Evolutionary conservation across 257 asterid genomes (phyloP).

Genomic region (Capsicum pubescens): DNA sequence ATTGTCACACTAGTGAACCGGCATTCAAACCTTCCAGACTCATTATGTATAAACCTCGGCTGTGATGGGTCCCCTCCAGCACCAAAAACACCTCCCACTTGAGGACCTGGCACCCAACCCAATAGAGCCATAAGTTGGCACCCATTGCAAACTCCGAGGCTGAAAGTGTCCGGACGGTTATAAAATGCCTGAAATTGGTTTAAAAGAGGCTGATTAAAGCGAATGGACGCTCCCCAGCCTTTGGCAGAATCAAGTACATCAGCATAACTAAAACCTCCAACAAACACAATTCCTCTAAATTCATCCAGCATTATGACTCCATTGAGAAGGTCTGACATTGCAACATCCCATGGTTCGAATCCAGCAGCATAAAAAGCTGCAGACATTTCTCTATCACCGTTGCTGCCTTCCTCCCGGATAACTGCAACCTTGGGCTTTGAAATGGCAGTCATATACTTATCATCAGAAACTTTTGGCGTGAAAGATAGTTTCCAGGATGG

Average conservation of each 20-base stretch:
- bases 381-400: constrained; percentile 97
- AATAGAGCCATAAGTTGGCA: constrained; percentile 97
- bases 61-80: constrained; percentile 74
- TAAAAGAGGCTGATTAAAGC: constrained; percentile 72
- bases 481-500: constrained; percentile 85
- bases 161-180: constrained; percentile 78
- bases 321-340: constrained; percentile 90
- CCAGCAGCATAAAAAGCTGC: constrained; percentile 94
- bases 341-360: constrained; percentile 92
- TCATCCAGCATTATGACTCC: constrained; percentile 54
- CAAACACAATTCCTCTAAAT: constrained; percentile 80
- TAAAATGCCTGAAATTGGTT: constrained; percentile 82
- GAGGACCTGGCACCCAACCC: constrained; percentile 96
- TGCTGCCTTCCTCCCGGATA: constrained; percentile 96
- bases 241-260: constrained; percentile 96
- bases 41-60: constrained; percentile 88
- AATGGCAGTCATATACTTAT: constrained; percentile 53
- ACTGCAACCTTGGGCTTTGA: constrained; percentile 89
- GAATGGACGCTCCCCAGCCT: constrained; percentile 96
- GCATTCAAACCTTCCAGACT: constrained; percentile 88
- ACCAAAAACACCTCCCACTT: constrained; percentile 77
- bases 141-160: constrained; percentile 92
- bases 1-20: constrained; percentile 86
- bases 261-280: constrained; percentile 97
- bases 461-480: constrained; percentile 60